Conservation (phyloP, 1,284 basidiomycete species). For the Boletus calvinii region DNA sequence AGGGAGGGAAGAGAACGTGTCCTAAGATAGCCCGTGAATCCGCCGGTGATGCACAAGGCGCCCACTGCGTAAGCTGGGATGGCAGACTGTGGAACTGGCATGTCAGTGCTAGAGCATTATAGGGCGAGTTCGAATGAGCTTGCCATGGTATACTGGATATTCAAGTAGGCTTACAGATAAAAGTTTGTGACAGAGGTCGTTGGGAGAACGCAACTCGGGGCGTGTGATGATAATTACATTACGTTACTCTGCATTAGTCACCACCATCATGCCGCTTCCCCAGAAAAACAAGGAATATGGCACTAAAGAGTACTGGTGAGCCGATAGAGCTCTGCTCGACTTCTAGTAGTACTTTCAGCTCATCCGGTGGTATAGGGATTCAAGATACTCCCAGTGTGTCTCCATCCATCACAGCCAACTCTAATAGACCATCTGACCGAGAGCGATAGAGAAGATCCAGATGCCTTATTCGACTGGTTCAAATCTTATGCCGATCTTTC, state of each 20-base stretch:
- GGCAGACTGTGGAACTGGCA: conserved; percentile 57
- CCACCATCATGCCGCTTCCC: conserved; percentile 18
- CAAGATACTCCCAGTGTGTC: conserved; percentile 30
- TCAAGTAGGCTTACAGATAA: conserved; percentile 25
- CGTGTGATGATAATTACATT: conserved; percentile 16
- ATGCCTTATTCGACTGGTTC: conserved; percentile 84
- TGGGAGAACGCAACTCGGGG: not conserved
- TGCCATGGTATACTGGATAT: conserved; percentile 27
- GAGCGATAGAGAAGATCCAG: conserved; percentile 54
- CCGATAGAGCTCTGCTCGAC: not conserved
- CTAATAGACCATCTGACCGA: not conserved
- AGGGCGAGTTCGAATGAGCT: conserved; percentile 20
- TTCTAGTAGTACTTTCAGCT: not conserved
- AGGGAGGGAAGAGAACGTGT: conserved; percentile 77
- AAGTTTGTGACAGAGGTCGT: conserved; percentile 2
- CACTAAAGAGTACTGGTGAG: conserved; percentile 32
- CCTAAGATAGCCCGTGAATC: conserved; percentile 66
- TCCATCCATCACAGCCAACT: not conserved
- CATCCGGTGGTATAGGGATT: conserved; percentile 20
- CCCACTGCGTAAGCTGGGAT: conserved; percentile 82
- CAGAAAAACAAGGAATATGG: conserved; percentile 29
- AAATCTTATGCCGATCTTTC: conserved; percentile 72
- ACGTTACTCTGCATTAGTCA: conserved; percentile 3
- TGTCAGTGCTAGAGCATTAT: conserved; percentile 23
- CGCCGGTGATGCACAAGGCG: conserved; percentile 73